Evolutionary conservation across 2,329 filamentous ascomycete genomes (phyloP).

Genomic region (Ophiocordyceps camponoti-leonardi): DNA sequence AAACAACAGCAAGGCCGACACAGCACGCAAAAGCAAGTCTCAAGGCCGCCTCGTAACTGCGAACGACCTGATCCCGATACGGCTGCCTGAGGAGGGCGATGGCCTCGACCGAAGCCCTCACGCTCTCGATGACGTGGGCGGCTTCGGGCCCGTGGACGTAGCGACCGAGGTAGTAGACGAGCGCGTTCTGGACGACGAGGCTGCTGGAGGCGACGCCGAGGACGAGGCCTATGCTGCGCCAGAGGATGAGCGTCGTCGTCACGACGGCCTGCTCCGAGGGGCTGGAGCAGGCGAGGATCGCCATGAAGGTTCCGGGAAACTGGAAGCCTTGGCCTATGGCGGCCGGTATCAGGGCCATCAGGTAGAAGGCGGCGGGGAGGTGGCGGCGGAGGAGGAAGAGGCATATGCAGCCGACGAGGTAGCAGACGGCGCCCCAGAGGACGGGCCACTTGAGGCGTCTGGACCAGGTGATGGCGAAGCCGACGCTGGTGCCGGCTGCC

Average conservation of each 20-base stretch:
- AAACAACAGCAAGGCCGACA: slow-evolving; percentile 27
- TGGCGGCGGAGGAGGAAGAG: slow-evolving; percentile 31
- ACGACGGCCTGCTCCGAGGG: slow-evolving; percentile 50
- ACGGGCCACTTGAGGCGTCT: slow-evolving; percentile 43
- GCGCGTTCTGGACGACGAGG: slow-evolving; percentile 55
- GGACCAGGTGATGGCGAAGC: slow-evolving; percentile 44
- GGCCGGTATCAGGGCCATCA: slow-evolving; percentile 37
- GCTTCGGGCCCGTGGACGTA: slow-evolving; percentile 44
- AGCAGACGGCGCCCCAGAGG: slow-evolving; percentile 27
- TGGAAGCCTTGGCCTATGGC: slow-evolving; percentile 45
- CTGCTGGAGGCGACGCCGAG: slow-evolving; percentile 58
- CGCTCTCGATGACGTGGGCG: slow-evolving; percentile 31
- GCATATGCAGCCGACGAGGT: slow-evolving; percentile 31
- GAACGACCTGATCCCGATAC: slow-evolving; percentile 36
- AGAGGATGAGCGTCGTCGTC: slow-evolving; percentile 53
- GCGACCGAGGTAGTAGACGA: slow-evolving; percentile 39
- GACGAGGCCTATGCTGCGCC: slow-evolving; percentile 54
- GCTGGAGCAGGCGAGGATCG: slow-evolving; percentile 39
- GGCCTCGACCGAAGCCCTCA: slow-evolving; percentile 36
- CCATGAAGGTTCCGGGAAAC: slow-evolving; percentile 47
- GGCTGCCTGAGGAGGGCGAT: slow-evolving; percentile 24
- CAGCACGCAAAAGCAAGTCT: slow-evolving; percentile 27
- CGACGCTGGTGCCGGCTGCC: slow-evolving; percentile 35
- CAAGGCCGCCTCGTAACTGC: slow-evolving; percentile 35
- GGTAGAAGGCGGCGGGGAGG: slow-evolving; percentile 33